A percentile compares a stretch with the other conserved stretches of the same genome.
phyloP scores from a whole-genome alignment of 2,329 filamentous ascomycete genomes.

The Hypoxylon sp. region DNA sequence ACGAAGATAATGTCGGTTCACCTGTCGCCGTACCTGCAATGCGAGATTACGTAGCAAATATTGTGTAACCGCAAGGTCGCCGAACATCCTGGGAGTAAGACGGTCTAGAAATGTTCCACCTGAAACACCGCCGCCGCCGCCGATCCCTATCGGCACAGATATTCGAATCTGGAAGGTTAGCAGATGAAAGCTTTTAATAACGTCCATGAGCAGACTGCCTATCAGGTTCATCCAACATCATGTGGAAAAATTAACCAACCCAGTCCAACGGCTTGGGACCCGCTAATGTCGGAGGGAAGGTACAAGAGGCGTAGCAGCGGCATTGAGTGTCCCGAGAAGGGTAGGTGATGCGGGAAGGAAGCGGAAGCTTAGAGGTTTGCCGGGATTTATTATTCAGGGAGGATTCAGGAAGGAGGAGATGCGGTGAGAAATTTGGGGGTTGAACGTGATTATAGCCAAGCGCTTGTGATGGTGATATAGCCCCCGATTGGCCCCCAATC shows the following conservation, averaged over 20 bases:
- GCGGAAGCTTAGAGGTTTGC: neutral
- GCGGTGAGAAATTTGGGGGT: slow-evolving; percentile 30
- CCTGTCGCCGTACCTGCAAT: neutral
- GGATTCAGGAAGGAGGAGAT: slow-evolving; percentile 1
- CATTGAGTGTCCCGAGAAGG: slow-evolving; percentile 13
- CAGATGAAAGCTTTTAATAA: slow-evolving; percentile 15
- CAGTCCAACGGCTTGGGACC: slow-evolving; percentile 30
- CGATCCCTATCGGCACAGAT: slow-evolving; percentile 22
- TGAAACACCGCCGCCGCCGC: slow-evolving; percentile 15
- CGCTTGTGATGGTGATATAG: slow-evolving; percentile 24
- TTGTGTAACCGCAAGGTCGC: neutral
- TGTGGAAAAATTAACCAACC: slow-evolving; percentile 11
- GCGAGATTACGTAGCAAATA: slow-evolving; percentile 24
- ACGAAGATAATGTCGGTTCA: neutral
- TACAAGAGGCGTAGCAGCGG: slow-evolving; percentile 28
- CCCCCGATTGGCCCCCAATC: slow-evolving; percentile 36
- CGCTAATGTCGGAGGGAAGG: slow-evolving; percentile 27
- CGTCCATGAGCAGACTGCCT: slow-evolving; percentile 10
- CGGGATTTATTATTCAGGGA: slow-evolving; percentile 14
- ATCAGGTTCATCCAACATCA: neutral
- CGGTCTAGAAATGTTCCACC: slow-evolving; percentile 12
- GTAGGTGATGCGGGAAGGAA: slow-evolving; percentile 12
- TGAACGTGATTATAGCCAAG: slow-evolving; percentile 13
- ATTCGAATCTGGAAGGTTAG: slow-evolving; percentile 34
- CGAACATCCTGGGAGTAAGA: slow-evolving; percentile 6